Conservation (phyloP, 768 basidiomycete species). For the Tricholomella constricta region DNA sequence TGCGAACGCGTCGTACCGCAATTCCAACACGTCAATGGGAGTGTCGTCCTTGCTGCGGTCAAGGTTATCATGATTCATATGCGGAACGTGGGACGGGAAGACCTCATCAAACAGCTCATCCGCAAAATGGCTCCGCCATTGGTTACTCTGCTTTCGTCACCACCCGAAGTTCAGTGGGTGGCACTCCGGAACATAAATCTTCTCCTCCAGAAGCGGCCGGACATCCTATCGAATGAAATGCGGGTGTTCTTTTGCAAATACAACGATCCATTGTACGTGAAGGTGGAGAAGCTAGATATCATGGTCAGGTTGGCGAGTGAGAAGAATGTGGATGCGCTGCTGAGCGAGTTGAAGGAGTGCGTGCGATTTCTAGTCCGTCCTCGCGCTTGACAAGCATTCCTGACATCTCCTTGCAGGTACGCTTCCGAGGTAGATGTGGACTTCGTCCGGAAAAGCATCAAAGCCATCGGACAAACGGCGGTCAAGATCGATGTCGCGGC, state of each 20-base stretch:
- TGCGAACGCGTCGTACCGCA: slow-evolving; percentile 98
- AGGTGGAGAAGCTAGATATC: slow-evolving; percentile 97
- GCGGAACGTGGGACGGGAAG: slow-evolving; percentile 77
- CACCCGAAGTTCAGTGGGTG: slow-evolving; percentile 99
- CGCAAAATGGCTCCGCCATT: slow-evolving; percentile 97
- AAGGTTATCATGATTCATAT: slow-evolving; percentile 99
- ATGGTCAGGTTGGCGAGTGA: slow-evolving; percentile 94
- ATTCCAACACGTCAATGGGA: slow-evolving; percentile 96
- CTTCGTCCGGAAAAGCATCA: slow-evolving; percentile 93
- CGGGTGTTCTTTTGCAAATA: slow-evolving; percentile 99
- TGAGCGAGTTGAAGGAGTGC: slow-evolving; percentile 96
- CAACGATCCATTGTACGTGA: slow-evolving; percentile 98
- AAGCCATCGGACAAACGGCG: slow-evolving; percentile 95
- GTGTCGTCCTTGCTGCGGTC: slow-evolving; percentile 95
- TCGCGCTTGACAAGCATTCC: neutral
- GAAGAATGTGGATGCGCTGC: slow-evolving; percentile 88
- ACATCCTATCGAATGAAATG: slow-evolving; percentile 94
- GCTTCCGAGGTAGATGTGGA: slow-evolving; percentile 98
- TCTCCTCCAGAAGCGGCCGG: slow-evolving; percentile 89
- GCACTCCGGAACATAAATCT: slow-evolving; percentile 96
- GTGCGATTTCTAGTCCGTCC: slow-evolving; percentile 26
- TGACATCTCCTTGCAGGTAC: slow-evolving; percentile 63
- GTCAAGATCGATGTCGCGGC: slow-evolving; percentile 93
- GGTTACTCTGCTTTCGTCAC: slow-evolving; percentile 93
- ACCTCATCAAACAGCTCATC: slow-evolving; percentile 80